These are phyloP conservation scores for Lachnellula suecica DNA, from an alignment of 2,329 filamentous ascomycete genomes.

Conservation along the genomic window DNA sequence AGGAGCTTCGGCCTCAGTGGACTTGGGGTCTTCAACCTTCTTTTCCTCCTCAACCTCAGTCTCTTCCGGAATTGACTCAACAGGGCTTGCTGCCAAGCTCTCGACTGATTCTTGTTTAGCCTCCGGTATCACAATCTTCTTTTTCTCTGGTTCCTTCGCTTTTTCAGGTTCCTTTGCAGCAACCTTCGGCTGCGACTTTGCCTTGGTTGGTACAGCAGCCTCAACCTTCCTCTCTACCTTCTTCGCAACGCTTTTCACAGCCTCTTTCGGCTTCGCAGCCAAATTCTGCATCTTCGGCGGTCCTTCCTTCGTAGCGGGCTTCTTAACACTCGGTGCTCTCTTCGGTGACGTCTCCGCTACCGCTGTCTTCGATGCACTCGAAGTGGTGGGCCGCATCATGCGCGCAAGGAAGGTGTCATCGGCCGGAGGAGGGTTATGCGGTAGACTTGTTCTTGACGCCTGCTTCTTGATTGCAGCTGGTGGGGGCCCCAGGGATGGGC, in stretches of 20 bases:
- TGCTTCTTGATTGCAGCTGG: constrained; percentile 48
- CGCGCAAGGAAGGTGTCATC: constrained; percentile 75
- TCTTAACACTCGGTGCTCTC: constrained; percentile 24
- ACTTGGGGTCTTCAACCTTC: constrained; percentile 14
- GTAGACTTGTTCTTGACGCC: constrained; percentile 47
- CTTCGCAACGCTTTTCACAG: constrained; percentile 15
- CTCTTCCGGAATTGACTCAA: constrained; percentile 12
- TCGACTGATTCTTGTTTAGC: constrained; percentile 18
- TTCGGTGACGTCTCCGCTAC: constrained; percentile 56
- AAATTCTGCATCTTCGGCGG: constrained; percentile 21
- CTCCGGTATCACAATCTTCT: constrained; percentile 6
- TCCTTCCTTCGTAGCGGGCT: constrained; percentile 28
- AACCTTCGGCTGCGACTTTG: constrained; percentile 5
- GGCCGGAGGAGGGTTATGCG: constrained; percentile 53
- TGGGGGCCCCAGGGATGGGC: constrained; percentile 52
- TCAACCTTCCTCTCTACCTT: constrained; percentile 10
- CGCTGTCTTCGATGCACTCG: constrained; percentile 64
- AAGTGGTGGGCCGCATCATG: constrained; percentile 76
- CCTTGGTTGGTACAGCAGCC: background rate
- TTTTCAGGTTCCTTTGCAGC: background rate
- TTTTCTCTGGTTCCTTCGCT: background rate
- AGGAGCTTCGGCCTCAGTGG: constrained; percentile 7
- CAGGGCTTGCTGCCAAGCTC: background rate
- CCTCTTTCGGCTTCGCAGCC: constrained; percentile 13
- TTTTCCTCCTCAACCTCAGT: constrained; percentile 12